Conservation (phyloP, 371 early-diverging fungal genomes). For the Rhizopus sp. region DNA sequence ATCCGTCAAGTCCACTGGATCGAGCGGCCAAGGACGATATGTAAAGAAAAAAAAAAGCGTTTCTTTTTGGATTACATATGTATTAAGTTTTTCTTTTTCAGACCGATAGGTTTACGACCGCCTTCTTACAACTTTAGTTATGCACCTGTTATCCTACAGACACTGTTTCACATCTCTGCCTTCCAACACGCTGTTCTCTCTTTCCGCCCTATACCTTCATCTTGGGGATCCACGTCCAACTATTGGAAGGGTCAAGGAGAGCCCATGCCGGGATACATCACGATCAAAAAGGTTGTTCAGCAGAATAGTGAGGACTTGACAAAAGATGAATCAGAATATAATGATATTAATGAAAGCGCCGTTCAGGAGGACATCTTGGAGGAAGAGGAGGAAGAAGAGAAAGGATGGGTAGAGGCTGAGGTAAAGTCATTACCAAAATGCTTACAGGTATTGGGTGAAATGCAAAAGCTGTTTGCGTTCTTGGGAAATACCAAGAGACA, state of each 20-base stretch:
- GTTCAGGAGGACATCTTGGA: not conserved
- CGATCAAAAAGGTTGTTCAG: conserved; percentile 5
- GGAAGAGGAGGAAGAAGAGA: not conserved
- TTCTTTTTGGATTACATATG: not conserved
- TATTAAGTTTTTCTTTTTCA: conserved; percentile 5
- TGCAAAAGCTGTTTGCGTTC: conserved; percentile 43
- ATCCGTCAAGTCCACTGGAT: conserved; percentile 41
- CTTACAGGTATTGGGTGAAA: conserved; percentile 27
- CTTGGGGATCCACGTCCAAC: conserved; percentile 32
- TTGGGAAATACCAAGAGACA: conserved; percentile 25
- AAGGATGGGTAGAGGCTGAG: conserved; percentile 9
- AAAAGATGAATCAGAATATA: not conserved
- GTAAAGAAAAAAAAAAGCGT: conserved; percentile 16
- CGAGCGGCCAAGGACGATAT: conserved; percentile 22
- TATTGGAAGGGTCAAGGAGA: conserved; percentile 51
- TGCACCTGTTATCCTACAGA: conserved; percentile 39
- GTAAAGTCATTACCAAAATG: conserved; percentile 18
- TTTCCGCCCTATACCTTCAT: conserved; percentile 33
- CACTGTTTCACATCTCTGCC: conserved; percentile 39
- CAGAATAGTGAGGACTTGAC: not conserved
- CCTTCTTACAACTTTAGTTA: conserved; percentile 41
- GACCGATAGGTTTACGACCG: conserved; percentile 47
- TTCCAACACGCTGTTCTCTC: conserved; percentile 36
- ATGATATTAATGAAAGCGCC: conserved; percentile 2
- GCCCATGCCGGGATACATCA: conserved; percentile 24